These are phyloP conservation scores for Phytophthora ramorum DNA, from an alignment of 352 stramenopile genomes.

Conservation along the genomic window DNA sequence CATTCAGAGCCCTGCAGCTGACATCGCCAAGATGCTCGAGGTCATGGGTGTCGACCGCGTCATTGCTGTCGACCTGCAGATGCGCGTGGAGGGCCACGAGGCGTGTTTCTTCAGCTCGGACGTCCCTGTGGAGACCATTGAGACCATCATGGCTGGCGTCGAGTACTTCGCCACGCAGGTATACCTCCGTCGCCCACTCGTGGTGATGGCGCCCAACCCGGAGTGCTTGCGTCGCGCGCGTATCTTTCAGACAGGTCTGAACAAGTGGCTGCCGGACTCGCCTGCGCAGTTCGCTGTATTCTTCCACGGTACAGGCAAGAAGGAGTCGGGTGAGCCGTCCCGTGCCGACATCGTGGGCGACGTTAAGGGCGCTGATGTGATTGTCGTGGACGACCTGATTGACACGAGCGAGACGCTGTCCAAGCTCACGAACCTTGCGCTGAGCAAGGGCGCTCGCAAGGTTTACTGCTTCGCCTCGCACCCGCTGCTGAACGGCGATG, in stretches of 20 bases:
- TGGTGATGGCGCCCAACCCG: constrained; percentile 91
- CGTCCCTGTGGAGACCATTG: constrained; percentile 93
- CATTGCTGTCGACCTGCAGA: constrained; percentile 93
- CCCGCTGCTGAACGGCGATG: constrained; percentile 88
- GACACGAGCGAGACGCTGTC: constrained; percentile 87
- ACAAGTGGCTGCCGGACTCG: constrained; percentile 88
- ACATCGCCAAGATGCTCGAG: constrained; percentile 94
- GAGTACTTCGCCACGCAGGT: constrained; percentile 93
- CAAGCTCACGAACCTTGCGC: constrained; percentile 84
- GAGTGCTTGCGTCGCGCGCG: constrained; percentile 84
- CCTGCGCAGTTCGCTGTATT: constrained; percentile 84
- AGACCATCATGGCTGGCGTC: constrained; percentile 91
- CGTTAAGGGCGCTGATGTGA: constrained; percentile 88
- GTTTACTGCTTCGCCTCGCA: constrained; percentile 93
- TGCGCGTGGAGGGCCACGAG: constrained; percentile 89
- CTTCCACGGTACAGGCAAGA: constrained; percentile 76
- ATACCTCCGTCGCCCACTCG: constrained; percentile 75
- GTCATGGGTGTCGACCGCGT: constrained; percentile 95
- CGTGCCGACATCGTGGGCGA: constrained; percentile 90
- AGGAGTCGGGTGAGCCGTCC: constrained; percentile 56
- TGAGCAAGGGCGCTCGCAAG: constrained; percentile 85
- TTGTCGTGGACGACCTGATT: constrained; percentile 94
- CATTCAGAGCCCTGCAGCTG: constrained; percentile 86
- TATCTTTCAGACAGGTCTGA: constrained; percentile 87
- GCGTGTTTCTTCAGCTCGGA: constrained; percentile 93